phyloP scores from a whole-genome alignment of 768 basidiomycete genomes.

The Hortiboletus campestris region DNA sequence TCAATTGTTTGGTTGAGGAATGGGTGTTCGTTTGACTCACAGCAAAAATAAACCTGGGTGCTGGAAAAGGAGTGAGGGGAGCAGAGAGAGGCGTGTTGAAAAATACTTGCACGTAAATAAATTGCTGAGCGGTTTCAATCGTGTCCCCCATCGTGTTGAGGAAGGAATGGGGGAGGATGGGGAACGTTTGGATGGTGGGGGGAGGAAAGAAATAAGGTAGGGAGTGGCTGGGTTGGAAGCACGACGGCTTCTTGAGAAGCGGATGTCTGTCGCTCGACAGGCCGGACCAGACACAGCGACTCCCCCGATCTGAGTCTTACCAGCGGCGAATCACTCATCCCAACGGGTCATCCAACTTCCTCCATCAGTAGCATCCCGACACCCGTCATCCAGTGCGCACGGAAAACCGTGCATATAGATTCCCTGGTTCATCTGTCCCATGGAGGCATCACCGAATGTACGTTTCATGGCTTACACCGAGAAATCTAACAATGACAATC shows the following conservation, averaged over 20 bases:
- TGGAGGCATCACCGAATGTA: too few relatives aligned
- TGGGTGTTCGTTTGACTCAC: conserved; percentile 45
- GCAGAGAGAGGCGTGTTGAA: background rate
- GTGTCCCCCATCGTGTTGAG: conserved; percentile 41
- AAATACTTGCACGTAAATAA: conserved; percentile 64
- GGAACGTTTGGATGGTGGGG: conserved; percentile 10
- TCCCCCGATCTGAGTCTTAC: conserved; percentile 31
- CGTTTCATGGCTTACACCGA: background rate
- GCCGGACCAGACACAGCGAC: conserved; percentile 26
- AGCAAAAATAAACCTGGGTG: conserved; percentile 81
- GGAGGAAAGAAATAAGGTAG: conserved; percentile 29
- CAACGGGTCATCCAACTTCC: conserved; percentile 18
- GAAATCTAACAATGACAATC: background rate
- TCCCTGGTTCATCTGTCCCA: too few relatives aligned
- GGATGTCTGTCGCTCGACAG: conserved; percentile 19
- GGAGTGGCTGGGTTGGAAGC: conserved; percentile 25
- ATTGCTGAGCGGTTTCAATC: conserved; percentile 62
- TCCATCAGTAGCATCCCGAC: background rate
- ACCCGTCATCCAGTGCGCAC: background rate
- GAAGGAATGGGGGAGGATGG: conserved; percentile 17
- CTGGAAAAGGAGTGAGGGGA: conserved; percentile 27
- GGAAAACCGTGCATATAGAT: background rate
- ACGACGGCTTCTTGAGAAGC: conserved; percentile 30
- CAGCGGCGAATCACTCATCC: conserved; percentile 25
- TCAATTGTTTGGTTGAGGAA: conserved; percentile 23